Base-by-base conservation (phyloP, 2,329 filamentous ascomycete species). In the Diaporthe longicolla region DNA sequence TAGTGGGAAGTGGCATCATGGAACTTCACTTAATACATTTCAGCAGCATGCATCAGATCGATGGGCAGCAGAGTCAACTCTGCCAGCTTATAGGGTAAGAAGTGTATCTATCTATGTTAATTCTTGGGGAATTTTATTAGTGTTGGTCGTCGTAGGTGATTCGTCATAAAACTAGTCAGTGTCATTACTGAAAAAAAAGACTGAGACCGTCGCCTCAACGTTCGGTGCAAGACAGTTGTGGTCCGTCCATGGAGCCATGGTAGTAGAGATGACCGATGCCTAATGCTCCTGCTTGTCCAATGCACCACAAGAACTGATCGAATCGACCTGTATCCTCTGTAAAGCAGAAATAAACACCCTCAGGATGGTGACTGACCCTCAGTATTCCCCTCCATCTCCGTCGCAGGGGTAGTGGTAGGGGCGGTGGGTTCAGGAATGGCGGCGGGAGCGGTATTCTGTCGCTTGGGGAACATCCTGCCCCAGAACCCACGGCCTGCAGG, bases 391-490 rank as follows among this genome's bases (percentile, higher is more conserved):
- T 40, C n/a, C 24, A 24, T 43, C 43, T 61, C n/a, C 5, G 32
- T 19, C 9, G 50, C 37, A 66, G 40, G n/a, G 11, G 13, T 35
- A 29, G 59, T 10, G 4, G 50, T 37, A 58, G 40, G n/a, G 11
- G 13, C 43, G 29, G 59, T 19, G 4, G 29, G 19, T 26, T 59
- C 66, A 21, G 52, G 17, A 35, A 32, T n/a, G 21, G 32, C 52
- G 15, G 48, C 24, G 21, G 43, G 19, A 7, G 43, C 43, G 32
- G 61, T 29, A 13, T n/a, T 17, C 45, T 66, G 63, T 1, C 58
- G 58, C 17, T 69, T 68, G 43, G 71, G 66, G 26, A 75, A 73
- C 26, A 75, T 29, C 55, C 55, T 68, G 26, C 66, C 74, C 74
- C 74, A 74, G n/a, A 74, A 57, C 1, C 68, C 58, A 11, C 35